Conservation (phyloP, 1,284 basidiomycete species). For the Papiliotrema terrestris region DNA sequence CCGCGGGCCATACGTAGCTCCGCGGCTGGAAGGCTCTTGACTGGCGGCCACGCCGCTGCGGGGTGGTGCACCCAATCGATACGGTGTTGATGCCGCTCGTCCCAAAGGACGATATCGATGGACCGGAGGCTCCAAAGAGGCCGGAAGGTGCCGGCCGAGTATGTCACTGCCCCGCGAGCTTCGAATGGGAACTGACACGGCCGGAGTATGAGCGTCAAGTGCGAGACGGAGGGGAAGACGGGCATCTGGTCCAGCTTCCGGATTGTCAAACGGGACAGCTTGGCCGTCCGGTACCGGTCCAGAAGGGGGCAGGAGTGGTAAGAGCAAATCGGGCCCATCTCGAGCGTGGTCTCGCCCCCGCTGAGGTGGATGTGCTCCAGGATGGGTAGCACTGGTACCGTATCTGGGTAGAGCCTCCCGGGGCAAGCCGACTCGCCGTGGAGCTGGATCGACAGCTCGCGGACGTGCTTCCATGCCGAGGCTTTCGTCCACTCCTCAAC, state of each 20-base stretch:
- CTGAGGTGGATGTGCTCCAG: background rate
- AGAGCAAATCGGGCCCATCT: background rate
- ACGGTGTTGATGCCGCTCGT: background rate
- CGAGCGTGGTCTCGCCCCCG: background rate
- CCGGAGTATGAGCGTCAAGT: background rate
- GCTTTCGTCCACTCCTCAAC: background rate
- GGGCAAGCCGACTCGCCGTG: background rate
- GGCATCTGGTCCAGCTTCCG: background rate
- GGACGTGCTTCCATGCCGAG: background rate
- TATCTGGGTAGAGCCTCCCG: background rate
- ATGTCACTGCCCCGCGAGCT: background rate
- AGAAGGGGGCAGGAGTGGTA: background rate
- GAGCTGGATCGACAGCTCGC: background rate
- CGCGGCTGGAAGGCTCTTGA: background rate
- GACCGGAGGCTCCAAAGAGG: background rate
- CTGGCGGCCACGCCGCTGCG: background rate
- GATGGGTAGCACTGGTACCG: background rate
- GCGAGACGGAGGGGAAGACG: background rate
- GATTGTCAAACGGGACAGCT: background rate
- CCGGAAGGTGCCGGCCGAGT: background rate
- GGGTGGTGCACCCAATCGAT: background rate
- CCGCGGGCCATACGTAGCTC: background rate
- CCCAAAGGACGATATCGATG: background rate
- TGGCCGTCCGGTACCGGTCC: background rate
- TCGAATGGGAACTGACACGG: conserved; percentile 2